Base-by-base conservation (phyloP, 768 basidiomycete genomes). In the Suillus clintonianus region DNA sequence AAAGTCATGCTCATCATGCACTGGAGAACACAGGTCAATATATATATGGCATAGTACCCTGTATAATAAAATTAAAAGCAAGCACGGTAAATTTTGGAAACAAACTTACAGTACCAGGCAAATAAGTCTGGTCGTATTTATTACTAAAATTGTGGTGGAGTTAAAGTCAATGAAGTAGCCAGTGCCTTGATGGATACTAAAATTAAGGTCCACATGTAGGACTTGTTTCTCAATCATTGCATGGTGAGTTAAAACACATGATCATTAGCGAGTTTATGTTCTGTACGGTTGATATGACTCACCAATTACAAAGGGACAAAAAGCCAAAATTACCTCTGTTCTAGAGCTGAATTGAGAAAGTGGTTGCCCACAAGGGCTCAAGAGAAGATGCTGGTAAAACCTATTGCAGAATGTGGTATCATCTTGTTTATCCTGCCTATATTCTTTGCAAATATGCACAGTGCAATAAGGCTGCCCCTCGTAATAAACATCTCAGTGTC, bases 311-410 rank as follows among this genome's bases (percentile, higher is more conserved):
- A 30, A 62, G 13, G 64, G 56, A 4, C 63, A 1, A n/a, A 67
- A 67, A 19, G 63, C 42, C 1, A 48, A n/a, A 2, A 67, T n/a
- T 9, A 67, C 57, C 39, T 67, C 55, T 6, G n/a, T 58, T 6
- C 48, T 50, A 24, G 48, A 50, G 24, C 24, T 27, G 27, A 50
- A 50, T 6, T 27, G 22, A 24, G 22, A 50, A 15, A 50, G n/a
- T 4, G 48, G 48, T 5, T 6, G 24, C 13, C 48, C 48, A 2
- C 48, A 50, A 24, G 48, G 48, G 24, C 5, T 50, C 48, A 50
- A 27, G 24, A 50, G 13, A 50, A 50, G 48, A 24, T 6, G 14
- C 27, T 14, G 6, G 48, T 50, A 24, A 50, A 27, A 50, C 14
- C 48, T 5, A 22, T 50, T 27, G 7, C 43, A n/a, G 43, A 15